A percentile compares a stretch with the other conserved stretches of the same genome.
These are phyloP conservation scores for Dothideomycetes sp. DNA, from an alignment of 2,329 filamentous ascomycete species.

Conservation along the genomic window DNA sequence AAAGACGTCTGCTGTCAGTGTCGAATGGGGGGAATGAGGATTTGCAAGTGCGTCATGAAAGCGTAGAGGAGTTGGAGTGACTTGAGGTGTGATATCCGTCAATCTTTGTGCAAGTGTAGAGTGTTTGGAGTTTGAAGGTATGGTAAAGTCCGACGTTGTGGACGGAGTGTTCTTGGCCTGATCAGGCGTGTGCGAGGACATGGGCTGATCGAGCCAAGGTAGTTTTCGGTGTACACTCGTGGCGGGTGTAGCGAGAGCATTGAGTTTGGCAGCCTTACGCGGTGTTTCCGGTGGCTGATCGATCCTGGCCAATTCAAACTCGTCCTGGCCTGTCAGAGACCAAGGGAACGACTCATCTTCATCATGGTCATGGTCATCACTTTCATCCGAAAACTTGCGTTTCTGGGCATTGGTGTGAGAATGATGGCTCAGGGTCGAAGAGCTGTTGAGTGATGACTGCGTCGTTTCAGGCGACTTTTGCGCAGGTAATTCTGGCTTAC, in stretches of 20 bases:
- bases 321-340: constrained; percentile 25
- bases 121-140: neutral
- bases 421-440: constrained; percentile 1
- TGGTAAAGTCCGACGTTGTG: constrained; percentile 15
- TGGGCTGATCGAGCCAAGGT: constrained; percentile 30
- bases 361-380: constrained; percentile 18
- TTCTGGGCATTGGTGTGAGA: neutral
- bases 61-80: constrained; percentile 27
- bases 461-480: constrained; percentile 1
- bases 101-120: neutral
- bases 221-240: constrained; percentile 26
- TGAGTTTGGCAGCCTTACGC: constrained; percentile 31
- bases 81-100: constrained; percentile 17
- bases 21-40: constrained; percentile 3
- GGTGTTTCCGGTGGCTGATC: constrained; percentile 29
- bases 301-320: constrained; percentile 23
- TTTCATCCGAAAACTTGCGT: neutral
- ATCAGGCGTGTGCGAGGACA: constrained; percentile 13
- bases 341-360: constrained; percentile 28
- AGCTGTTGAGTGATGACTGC: constrained; percentile 4
- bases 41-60: constrained; percentile 19
- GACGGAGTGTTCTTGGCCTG: neutral
- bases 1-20: constrained; percentile 14
- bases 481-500: neutral
- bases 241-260: constrained; percentile 30